Percentiles rank a stretch among this genome's conserved stretches.
These are phyloP conservation scores for Fusarium abutilonis DNA, from an alignment of 2,329 filamentous ascomycete species.

Conservation along the genomic window DNA sequence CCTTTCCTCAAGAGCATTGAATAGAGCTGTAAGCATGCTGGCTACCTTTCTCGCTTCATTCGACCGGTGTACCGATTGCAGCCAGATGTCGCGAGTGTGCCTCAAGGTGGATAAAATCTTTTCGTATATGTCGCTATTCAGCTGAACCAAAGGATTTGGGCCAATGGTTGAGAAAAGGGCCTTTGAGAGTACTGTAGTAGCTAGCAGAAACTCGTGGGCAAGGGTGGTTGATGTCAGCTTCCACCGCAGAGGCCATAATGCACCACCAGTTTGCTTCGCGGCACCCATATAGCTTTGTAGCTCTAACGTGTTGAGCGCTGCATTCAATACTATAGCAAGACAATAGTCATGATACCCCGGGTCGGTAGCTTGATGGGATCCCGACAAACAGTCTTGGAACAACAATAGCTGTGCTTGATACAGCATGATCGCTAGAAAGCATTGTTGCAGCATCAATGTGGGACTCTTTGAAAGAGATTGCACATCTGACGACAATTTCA, in stretches of 20 bases:
- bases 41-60: constrained; percentile 13
- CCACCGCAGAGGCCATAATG: background rate
- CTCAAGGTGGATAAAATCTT: constrained; percentile 3
- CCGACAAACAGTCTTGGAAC: background rate
- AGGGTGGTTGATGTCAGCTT: constrained; percentile 11
- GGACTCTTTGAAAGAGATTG: no score
- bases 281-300: no score
- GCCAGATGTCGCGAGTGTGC: constrained; percentile 7
- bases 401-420: constrained; percentile 1
- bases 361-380: no score
- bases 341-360: no score
- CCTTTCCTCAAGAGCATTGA: background rate
- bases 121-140: no score
- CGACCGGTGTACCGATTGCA: constrained; percentile 3
- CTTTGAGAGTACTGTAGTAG: constrained; percentile 8
- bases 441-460: background rate
- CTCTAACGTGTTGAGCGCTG: no score
- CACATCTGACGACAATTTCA: no score
- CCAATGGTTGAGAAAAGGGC: constrained; percentile 7
- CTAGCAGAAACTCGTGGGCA: constrained; percentile 13
- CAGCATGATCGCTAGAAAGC: background rate
- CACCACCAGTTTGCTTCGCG: constrained; percentile 3
- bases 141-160: background rate
- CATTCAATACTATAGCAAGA: no score
- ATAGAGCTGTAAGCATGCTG: constrained; percentile 1